These are phyloP conservation scores for Zygosaccharomyces sapae DNA, from an alignment of 1,139 yeast genomes.

Conservation along the genomic window DNA sequence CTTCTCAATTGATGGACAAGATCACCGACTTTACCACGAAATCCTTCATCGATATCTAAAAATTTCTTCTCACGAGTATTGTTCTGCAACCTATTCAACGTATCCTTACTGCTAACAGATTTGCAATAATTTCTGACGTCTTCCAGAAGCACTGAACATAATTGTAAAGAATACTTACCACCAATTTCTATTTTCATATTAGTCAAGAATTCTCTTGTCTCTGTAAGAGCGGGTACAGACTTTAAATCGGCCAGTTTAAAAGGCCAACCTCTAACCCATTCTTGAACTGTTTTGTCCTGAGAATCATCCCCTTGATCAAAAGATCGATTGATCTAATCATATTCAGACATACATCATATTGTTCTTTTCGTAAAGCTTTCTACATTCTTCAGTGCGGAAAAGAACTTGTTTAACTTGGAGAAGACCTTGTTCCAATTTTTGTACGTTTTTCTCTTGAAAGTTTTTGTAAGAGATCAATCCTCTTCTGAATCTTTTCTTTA, in stretches of 20 bases:
- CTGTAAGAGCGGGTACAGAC: conserved; percentile 54
- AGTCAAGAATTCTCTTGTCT: conserved; percentile 50
- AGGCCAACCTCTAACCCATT: conserved; percentile 46
- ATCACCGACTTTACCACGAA: conserved; percentile 39
- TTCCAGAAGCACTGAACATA: conserved; percentile 50
- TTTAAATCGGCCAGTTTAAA: conserved; percentile 50
- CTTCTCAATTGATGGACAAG: conserved; percentile 55
- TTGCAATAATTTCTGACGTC: conserved; percentile 61
- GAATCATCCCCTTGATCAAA: conserved; percentile 51
- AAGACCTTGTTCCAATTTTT: conserved; percentile 57
- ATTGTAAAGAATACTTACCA: conserved; percentile 54
- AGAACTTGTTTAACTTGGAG: conserved; percentile 57
- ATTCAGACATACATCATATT: conserved; percentile 47
- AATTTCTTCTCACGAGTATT: conserved; percentile 24
- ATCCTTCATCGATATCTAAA: conserved; percentile 22
- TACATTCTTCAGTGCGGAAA: conserved; percentile 50
- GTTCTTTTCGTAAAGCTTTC: conserved; percentile 44
- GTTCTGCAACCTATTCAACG: conserved; percentile 49
- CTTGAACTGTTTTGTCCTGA: conserved; percentile 33
- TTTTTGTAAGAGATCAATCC: conserved; percentile 49
- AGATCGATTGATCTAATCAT: conserved; percentile 54
- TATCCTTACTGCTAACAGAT: conserved; percentile 45
- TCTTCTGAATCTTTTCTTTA: conserved; percentile 48
- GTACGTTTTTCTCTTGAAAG: conserved; percentile 57
- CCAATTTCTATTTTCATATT: conserved; percentile 58